Evolutionary conservation across 345 rosid genomes (phyloP).

Genomic region (Populus pruinosa): DNA sequence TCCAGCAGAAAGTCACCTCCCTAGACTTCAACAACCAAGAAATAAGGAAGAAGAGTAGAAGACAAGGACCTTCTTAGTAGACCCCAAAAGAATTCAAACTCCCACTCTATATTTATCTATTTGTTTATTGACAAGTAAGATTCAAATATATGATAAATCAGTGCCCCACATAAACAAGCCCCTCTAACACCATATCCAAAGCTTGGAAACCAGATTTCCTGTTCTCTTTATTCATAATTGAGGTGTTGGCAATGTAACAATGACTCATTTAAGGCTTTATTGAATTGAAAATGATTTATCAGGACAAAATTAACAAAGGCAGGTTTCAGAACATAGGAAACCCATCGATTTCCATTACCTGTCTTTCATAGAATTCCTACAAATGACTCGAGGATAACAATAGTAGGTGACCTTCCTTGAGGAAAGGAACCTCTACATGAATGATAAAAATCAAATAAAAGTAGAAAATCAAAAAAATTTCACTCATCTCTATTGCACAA

Average conservation of each 20-base stretch:
- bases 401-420: not conserved
- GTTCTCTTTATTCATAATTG: not conserved
- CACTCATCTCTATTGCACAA: not conserved
- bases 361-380: not conserved
- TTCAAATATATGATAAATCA: not conserved
- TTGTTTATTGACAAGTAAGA: not conserved
- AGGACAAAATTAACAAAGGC: not conserved
- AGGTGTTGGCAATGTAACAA: not conserved
- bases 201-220: not conserved
- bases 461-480: not conserved
- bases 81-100: not conserved
- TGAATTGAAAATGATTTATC: not conserved
- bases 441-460: not conserved
- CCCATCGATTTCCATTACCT: not conserved
- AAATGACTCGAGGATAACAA: not conserved
- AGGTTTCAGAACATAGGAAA: not conserved
- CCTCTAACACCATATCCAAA: not conserved
- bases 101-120: not conserved
- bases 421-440: not conserved
- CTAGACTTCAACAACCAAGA: not conserved
- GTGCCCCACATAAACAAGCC: not conserved
- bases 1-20: not conserved
- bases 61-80: not conserved
- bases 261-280: not conserved
- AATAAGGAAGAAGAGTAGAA: not conserved